Conservation (phyloP, 2,329 filamentous ascomycete genomes). For the Grosmannia clavigera region DNA sequence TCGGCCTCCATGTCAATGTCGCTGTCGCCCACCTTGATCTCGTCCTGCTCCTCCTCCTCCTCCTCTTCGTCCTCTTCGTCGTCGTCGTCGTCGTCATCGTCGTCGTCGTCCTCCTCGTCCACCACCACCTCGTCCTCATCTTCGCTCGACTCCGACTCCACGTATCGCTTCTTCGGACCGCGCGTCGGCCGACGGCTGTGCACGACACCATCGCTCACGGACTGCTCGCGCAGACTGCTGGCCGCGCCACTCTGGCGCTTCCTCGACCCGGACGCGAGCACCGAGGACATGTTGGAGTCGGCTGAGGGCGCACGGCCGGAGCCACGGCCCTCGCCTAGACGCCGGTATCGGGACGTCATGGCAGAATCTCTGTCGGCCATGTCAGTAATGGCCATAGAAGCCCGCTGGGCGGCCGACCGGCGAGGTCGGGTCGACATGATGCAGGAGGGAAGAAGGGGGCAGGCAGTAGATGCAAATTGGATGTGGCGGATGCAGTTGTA, state of each 20-base stretch:
- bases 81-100: constrained; percentile 21
- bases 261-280: constrained; percentile 4
- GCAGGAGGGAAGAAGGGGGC: background rate
- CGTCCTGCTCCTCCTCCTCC: constrained; percentile 16
- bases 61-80: constrained; percentile 26
- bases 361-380: constrained; percentile 35
- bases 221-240: constrained; percentile 22
- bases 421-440: constrained; percentile 36
- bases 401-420: constrained; percentile 32
- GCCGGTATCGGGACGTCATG: constrained; percentile 38
- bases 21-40: constrained; percentile 15
- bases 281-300: constrained; percentile 17
- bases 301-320: constrained; percentile 27
- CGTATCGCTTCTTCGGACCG: constrained; percentile 46
- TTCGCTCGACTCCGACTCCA: constrained; percentile 35
- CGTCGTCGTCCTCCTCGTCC: constrained; percentile 4
- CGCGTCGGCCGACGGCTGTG: constrained; percentile 37
- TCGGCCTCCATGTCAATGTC: constrained; percentile 25
- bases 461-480: background rate
- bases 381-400: constrained; percentile 35
- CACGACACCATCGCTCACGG: constrained; percentile 33
- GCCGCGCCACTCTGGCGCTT: constrained; percentile 10
- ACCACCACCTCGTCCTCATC: constrained; percentile 6
- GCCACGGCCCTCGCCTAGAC: constrained; percentile 29
- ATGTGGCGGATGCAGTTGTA: background rate